Evolutionary conservation across 202 grass and related monocot species (phyloP), one percentile per base, ranked within the genome.

Genomic region (Sporobolus alterniflorus): DNA sequence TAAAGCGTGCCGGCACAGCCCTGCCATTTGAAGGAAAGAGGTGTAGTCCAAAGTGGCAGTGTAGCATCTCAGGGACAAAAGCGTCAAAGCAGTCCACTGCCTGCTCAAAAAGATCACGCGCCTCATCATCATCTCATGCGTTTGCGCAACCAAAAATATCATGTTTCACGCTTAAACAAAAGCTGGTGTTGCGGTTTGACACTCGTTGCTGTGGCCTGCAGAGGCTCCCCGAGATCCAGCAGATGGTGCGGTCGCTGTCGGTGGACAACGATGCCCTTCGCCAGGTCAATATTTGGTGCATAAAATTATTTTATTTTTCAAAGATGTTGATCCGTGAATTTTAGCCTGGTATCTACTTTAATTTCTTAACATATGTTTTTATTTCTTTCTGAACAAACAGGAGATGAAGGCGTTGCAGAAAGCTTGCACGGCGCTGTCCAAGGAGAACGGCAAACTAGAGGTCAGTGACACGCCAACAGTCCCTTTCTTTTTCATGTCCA

Each of bases 181-280:
- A 75, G 39, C 43, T 8, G 48, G 2, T 10, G 16, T 40, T 63
- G 13, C 71, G 21, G 57, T 62, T 62, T 87, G 31, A 79, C 69
- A 46, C 25, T 29, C 24, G 6, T 21, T 26, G 41, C 11, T 39
- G 20, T 77, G 46, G 5, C n/a, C 0, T 78, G 28, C 84, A 90
- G 88, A 90, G 75, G 80, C 84, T 90, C 21, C 88, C 88, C 36
- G 88, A 90, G 75, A 86, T 90, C 22, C 50, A 87, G 75, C 88
- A 80, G 51, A 65, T 90, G 69, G 88, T 90, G 84, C 69, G 17
- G 54, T 83, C 88, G 43, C 80, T 90, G 88, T 64, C 75, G 63
- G 80, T 74, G 51, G 88, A 87, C 69, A 90, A 90, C 75, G 88
- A 71, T 42, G 75, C 75, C 69, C 88, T 90, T 20, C 88, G 88